Evolutionary conservation across 768 basidiomycete genomes (phyloP).

Genomic region (Xanthoconium stramineum): DNA sequence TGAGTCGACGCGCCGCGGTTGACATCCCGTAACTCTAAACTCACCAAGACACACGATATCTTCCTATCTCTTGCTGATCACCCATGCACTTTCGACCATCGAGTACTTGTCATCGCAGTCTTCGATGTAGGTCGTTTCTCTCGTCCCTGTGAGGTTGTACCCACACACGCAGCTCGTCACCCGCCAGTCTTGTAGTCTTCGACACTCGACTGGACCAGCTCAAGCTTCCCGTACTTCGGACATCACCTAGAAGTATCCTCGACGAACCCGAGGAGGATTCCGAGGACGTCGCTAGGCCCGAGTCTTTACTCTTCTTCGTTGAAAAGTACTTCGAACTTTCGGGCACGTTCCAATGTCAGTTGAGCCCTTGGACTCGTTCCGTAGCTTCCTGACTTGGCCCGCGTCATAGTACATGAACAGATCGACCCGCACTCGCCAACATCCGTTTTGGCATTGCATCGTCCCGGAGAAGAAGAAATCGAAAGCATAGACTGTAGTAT

Average conservation of each 20-base stretch:
- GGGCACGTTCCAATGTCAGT: slow-evolving; percentile 45
- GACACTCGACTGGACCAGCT: slow-evolving; percentile 56
- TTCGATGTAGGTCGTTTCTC: slow-evolving; percentile 18
- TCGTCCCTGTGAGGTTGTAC: background rate
- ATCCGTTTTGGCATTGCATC: slow-evolving; percentile 13
- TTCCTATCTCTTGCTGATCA: slow-evolving; percentile 50
- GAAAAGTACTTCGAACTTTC: slow-evolving; percentile 57
- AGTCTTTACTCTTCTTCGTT: slow-evolving; percentile 39
- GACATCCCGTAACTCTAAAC: background rate
- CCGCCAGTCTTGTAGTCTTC: slow-evolving; percentile 49
- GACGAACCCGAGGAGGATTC: slow-evolving; percentile 17
- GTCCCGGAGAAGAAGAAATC: background rate
- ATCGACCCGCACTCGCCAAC: background rate
- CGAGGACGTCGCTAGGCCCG: slow-evolving; percentile 26
- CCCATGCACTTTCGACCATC: slow-evolving; percentile 43
- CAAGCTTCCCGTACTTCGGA: slow-evolving; percentile 45
- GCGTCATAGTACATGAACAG: slow-evolving; percentile 11
- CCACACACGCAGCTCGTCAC: slow-evolving; percentile 15
- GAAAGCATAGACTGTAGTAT: background rate
- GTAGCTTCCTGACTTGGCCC: background rate
- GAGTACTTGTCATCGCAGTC: slow-evolving; percentile 33
- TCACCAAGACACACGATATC: slow-evolving; percentile 37
- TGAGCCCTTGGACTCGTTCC: background rate
- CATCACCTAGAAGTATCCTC: slow-evolving; percentile 13
- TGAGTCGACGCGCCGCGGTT: slow-evolving; percentile 11